These are phyloP conservation scores for Nothopassalora personata DNA, from an alignment of 2,329 filamentous ascomycete genomes.

Conservation along the genomic window DNA sequence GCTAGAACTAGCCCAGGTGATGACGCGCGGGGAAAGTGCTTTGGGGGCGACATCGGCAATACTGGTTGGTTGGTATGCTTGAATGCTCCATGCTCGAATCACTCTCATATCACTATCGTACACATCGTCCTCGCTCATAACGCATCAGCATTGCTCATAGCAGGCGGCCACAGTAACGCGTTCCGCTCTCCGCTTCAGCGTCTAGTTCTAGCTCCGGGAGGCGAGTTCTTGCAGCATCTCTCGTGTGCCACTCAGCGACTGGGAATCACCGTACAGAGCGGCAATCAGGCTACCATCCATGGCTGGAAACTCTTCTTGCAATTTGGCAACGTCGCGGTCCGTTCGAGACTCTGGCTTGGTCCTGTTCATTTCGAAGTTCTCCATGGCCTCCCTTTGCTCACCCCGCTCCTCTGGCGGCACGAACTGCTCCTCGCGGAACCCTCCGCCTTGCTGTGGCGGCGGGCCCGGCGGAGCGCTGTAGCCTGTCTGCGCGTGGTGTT, in stretches of 20 bases:
- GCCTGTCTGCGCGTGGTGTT: constrained; percentile 1
- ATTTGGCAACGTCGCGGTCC: constrained; percentile 38
- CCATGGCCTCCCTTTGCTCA: constrained; percentile 36
- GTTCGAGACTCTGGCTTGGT: constrained; percentile 32
- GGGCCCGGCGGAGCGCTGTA: constrained; percentile 14
- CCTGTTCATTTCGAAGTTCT: constrained; percentile 43
- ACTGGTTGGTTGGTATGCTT: not conserved
- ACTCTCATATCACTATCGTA: not conserved
- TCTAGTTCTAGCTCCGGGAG: not conserved
- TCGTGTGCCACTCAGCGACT: constrained; percentile 39
- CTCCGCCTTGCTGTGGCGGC: constrained; percentile 20
- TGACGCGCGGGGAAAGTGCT: not conserved
- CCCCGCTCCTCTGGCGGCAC: constrained; percentile 36
- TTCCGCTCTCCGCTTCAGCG: not conserved
- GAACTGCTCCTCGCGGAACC: constrained; percentile 33
- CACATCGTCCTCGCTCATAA: not conserved
- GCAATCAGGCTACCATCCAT: constrained; percentile 43
- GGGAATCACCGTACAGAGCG: constrained; percentile 41
- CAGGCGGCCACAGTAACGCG: too few relatives aligned
- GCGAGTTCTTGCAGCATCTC: constrained; percentile 42
- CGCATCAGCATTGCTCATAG: not conserved
- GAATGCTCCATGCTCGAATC: not conserved
- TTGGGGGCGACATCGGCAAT: not conserved
- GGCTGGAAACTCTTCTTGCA: constrained; percentile 41
- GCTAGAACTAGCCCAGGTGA: not conserved